Evolutionary conservation across 2,329 filamentous ascomycete species (phyloP), one percentile per base, ranked within the genome.

Genomic region (Cylindrodendrum hubeiense): DNA sequence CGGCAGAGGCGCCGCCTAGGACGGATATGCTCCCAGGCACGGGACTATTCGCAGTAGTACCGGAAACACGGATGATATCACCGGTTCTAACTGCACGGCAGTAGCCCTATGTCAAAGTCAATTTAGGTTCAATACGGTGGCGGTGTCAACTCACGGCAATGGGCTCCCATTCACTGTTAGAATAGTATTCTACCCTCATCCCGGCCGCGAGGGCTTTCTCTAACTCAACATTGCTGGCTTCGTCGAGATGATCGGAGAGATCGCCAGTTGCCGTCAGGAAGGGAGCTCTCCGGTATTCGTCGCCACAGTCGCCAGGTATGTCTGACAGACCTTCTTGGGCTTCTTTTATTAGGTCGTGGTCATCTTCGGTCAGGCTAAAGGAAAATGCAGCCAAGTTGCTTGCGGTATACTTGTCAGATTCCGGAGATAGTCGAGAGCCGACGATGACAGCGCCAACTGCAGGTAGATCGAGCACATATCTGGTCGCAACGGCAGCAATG

Each of bases 81-180:
- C 53, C 53, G 21, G 53, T 56, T 13, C 53, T 21, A 13, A 56
- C 39, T 2, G 53, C 53, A 13, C 53, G 53, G 12, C 53, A 56
- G 33, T 56, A 56, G n/a, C 53, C 53, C 53, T 56, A 47, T n/a
- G n/a, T n/a, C n/a, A n/a, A n/a, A n/a, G n/a, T n/a, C n/a, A n/a
- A n/a, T n/a, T n/a, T n/a, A n/a, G n/a, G n/a, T n/a, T n/a, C n/a
- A n/a, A n/a, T n/a, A n/a, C n/a, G n/a, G n/a, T n/a, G n/a, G n/a
- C n/a, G n/a, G n/a, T n/a, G 17, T 12, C 7, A 28, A 34, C 43
- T 34, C 5, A 56, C 39, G 2, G 24, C 43, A 12, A 56, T 46
- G 7, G 53, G 39, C 26, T 56, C 43, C 39, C 39, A 56, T 15
- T 34, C 5, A 24, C 39, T 56, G 15, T 39, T n/a, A 30, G 30